phyloP scores from a whole-genome alignment of 2,329 filamentous ascomycete species.

The Arthrobotrys iridis region DNA sequence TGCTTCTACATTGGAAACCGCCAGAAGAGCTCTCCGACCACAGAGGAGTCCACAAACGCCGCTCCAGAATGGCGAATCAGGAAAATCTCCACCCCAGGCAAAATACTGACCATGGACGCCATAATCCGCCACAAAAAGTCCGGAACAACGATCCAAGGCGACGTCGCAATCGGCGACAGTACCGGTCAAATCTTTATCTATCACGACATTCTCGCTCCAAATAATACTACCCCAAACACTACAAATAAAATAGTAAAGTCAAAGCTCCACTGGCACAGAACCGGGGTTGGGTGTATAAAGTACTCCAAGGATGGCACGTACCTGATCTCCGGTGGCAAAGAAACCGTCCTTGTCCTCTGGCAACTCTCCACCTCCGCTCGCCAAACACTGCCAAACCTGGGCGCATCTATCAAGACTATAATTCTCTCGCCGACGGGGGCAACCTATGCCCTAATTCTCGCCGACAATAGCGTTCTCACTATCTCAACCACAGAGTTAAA shows the following conservation, averaged over 20 bases:
- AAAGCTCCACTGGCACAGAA: slow-evolving; percentile 90
- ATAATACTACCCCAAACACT: slow-evolving; percentile 65
- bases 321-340: slow-evolving; percentile 88
- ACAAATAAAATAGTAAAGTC: slow-evolving; percentile 66
- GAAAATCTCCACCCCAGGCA: slow-evolving; percentile 33
- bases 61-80: slow-evolving; percentile 43
- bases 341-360: slow-evolving; percentile 90
- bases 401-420: slow-evolving; percentile 83
- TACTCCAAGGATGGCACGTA: slow-evolving; percentile 96
- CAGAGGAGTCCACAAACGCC: not conserved
- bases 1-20: slow-evolving; percentile 48
- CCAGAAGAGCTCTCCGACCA: not conserved
- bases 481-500: slow-evolving; percentile 89
- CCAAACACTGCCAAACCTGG: slow-evolving; percentile 88
- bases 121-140: slow-evolving; percentile 47
- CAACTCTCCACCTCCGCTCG: slow-evolving; percentile 86
- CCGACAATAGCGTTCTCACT: slow-evolving; percentile 91
- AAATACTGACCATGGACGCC: slow-evolving; percentile 37
- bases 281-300: slow-evolving; percentile 82
- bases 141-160: slow-evolving; percentile 59
- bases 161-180: slow-evolving; percentile 79
- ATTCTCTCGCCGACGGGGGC: slow-evolving; percentile 81
- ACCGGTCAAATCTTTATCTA: slow-evolving; percentile 84
- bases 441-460: slow-evolving; percentile 83
- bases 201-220: slow-evolving; percentile 71